Evolutionary conservation across 1,284 basidiomycete species (phyloP), one percentile per base, ranked within the genome.

Genomic region (Spongiforma sp.): DNA sequence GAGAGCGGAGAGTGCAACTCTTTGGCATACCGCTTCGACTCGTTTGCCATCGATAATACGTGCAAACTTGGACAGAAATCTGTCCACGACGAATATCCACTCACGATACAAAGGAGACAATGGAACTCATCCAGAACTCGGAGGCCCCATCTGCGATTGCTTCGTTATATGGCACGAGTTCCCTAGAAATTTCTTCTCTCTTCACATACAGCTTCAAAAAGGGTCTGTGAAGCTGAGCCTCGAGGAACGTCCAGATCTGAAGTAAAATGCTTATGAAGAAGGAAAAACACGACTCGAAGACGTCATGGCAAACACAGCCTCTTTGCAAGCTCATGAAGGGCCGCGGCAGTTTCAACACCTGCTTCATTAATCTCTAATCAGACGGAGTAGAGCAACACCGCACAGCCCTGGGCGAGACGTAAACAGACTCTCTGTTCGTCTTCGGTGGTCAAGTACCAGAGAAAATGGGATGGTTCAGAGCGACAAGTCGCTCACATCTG

Each of bases 131-230:
- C 28, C 83, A 81, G 68, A 91, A 89, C 50, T 64, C 71, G 24
- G 71, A 65, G 32, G 61, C 65, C n/a, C 87, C 85, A 62, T 90
- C 88, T 3, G 77, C 79, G 14, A 91, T 80, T 8, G 76, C 77
- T 4, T 78, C 79, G 68, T 89, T 82, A 65, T 89, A 92, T 2
- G 75, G 80, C 10, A 73, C 67, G 41, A 92, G 85, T 59, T 84
- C 84, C 28, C 80, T 78, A 26, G 83, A 75, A 53, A 92, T 90
- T 68, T 94, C 90, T 43, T 92, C 89, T 41, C 91, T 84, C 73
- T 89, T 89, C 57, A 93, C 81, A 73, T 93, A 94, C 3, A 91
- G 83, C 77, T 93, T 93, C 66, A 94, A 75, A 79, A 93, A 94
- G 0, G 91, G 89, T 2, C 90, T 79, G 59, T 85, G 83, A 14